Evolutionary conservation across 306 rosid species (phyloP), one percentile per base, ranked within the genome.

Genomic region (Cicer yamashitae): DNA sequence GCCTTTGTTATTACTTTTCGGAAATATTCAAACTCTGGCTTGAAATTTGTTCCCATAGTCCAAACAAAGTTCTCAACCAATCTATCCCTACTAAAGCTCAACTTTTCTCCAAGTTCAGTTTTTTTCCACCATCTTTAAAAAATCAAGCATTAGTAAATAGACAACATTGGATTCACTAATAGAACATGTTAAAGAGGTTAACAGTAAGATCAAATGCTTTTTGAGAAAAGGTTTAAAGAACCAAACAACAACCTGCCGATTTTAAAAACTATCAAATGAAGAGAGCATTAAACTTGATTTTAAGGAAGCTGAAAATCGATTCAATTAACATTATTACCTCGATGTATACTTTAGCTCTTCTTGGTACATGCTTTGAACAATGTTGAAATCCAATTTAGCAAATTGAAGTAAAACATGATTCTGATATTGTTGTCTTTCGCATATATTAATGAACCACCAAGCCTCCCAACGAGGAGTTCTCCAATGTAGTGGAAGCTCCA

Each of bases 401-500:
- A 65, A 65, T 0, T 41, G 30, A 48, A 47, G 74, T 48, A 68
- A 68, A 30, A 9, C 25, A 68, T 6, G n/a, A 48, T 5, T 30
- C 10, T 30, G n/a, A 7, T 68, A 48, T 30, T 30, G 46, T 17
- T 34, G 18, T n/a, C 3, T 37, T 8, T 69, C 61, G 1, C 8
- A 48, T 9, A n/a, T 11, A 69, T 34, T 9, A 13, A 34, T 69
- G 14, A 48, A 69, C 60, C 74, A 69, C 1, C 20, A n/a, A 8
- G 74, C 25, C 20, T 69, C 60, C 74, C 59, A 69, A n/a, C 46
- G 22, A 30, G 74, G 3, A 50, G 30, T 48, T 17, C 60, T 37
- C 74, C 74, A 69, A 50, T 50, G 74, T 30, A 69, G 8, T 50
- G 74, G 61, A n/a, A 8, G 9, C 10, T 68, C 73, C 25, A 46